phyloP scores from a whole-genome alignment of 192 early-diverging fungal species.

The Backusella westeae region DNA sequence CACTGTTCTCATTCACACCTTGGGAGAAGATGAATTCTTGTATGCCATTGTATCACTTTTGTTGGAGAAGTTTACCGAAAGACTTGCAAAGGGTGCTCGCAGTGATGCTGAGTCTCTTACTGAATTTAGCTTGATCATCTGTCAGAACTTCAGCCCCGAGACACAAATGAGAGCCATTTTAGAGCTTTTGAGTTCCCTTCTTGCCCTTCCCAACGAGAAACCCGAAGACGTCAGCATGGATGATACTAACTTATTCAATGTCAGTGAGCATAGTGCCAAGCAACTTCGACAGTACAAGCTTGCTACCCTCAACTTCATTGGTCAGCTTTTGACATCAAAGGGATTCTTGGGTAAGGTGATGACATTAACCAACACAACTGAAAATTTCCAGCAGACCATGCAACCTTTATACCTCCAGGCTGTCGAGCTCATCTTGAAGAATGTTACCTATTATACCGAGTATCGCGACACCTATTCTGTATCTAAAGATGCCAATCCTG shows the following conservation, averaged over 20 bases:
- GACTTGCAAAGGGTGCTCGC: constrained; percentile 44
- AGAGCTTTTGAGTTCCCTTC: constrained; percentile 54
- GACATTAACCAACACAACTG: constrained; percentile 31
- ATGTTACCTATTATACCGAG: constrained; percentile 52
- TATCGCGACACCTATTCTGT: constrained; percentile 41
- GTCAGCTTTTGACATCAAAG: constrained; percentile 48
- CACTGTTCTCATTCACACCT: constrained; percentile 71
- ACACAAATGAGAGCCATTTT: constrained; percentile 68
- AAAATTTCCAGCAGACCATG: constrained; percentile 34
- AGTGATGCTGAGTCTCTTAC: constrained; percentile 62
- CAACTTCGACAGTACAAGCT: constrained; percentile 69
- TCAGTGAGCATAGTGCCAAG: constrained; percentile 47
- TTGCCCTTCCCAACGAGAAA: constrained; percentile 56
- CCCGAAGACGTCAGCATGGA: constrained; percentile 13
- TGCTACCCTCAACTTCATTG: constrained; percentile 51
- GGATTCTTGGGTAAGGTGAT: constrained; percentile 52
- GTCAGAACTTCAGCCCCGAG: constrained; percentile 61
- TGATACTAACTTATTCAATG: constrained; percentile 25
- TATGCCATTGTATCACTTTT: constrained; percentile 70
- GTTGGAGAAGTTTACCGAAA: constrained; percentile 67
- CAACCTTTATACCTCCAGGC: constrained; percentile 49
- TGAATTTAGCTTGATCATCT: constrained; percentile 75
- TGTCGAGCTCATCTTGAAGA: constrained; percentile 53
- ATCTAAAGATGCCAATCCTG: constrained; percentile 28
- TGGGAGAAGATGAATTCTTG: constrained; percentile 77